Conservation (phyloP, 2,329 filamentous ascomycete genomes). For the Sarocladium brachiariae region DNA sequence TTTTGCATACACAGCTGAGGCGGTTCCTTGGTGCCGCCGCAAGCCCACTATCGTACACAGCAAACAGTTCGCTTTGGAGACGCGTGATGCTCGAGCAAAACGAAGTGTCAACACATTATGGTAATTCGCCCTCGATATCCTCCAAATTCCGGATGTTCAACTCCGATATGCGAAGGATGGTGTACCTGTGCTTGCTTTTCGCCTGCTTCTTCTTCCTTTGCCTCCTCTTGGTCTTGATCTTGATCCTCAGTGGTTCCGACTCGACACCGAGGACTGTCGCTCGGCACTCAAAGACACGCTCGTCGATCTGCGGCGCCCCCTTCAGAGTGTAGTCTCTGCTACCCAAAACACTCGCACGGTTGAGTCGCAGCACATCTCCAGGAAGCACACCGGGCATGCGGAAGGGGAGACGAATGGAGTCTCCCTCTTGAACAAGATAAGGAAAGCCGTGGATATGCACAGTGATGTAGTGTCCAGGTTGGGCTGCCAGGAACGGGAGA, state of each 20-base stretch:
- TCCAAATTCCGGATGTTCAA: constrained; percentile 53
- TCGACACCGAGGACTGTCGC: constrained; percentile 81
- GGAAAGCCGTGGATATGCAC: constrained; percentile 72
- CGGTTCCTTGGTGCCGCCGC: neutral
- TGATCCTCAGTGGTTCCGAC: constrained; percentile 67
- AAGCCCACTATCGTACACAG: constrained; percentile 2
- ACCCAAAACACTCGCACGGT: constrained; percentile 75
- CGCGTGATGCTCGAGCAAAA: no score
- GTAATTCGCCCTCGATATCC: constrained; percentile 27
- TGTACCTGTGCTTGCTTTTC: constrained; percentile 86
- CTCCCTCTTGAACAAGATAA: constrained; percentile 72
- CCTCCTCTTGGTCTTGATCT: constrained; percentile 76
- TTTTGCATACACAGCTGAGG: neutral
- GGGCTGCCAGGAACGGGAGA: constrained; percentile 64
- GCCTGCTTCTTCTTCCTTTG: constrained; percentile 68
- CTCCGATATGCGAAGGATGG: constrained; percentile 77
- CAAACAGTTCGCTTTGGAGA: no score
- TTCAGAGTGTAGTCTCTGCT: constrained; percentile 87
- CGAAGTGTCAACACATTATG: no score
- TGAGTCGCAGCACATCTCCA: constrained; percentile 81
- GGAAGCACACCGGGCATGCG: constrained; percentile 68
- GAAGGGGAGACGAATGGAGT: constrained; percentile 71
- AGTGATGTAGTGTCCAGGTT: constrained; percentile 71
- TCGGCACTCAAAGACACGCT: constrained; percentile 75
- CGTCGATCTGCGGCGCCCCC: constrained; percentile 74